These are phyloP conservation scores for Pulveroboletus sp. DNA, from an alignment of 768 basidiomycete species.

Conservation along the genomic window DNA sequence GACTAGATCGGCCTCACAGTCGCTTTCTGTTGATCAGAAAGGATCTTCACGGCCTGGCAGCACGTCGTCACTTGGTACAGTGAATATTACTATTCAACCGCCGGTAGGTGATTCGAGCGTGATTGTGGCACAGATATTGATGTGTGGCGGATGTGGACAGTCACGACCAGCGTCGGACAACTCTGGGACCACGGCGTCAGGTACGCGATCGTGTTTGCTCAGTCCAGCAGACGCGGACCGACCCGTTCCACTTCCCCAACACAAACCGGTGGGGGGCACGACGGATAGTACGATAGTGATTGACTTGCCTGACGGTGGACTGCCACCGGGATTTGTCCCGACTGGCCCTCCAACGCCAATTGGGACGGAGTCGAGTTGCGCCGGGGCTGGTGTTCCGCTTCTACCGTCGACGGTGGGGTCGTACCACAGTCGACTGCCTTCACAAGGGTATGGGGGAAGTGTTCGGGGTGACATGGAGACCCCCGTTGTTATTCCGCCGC, in stretches of 20 bases:
- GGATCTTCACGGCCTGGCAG: conserved; percentile 25
- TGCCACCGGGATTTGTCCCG: conserved; percentile 38
- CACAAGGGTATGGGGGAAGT: conserved; percentile 8
- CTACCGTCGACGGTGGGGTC: conserved; percentile 28
- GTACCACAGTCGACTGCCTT: conserved; percentile 22
- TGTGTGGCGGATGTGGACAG: conserved; percentile 15
- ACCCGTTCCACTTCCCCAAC: conserved; percentile 29
- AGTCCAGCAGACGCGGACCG: conserved; percentile 39
- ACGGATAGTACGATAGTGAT: conserved; percentile 20
- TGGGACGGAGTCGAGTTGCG: conserved; percentile 17
- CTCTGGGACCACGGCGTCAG: conserved; percentile 24
- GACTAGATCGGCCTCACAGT: conserved; percentile 13
- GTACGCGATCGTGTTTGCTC: conserved; percentile 28
- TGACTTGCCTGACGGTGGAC: conserved; percentile 22
- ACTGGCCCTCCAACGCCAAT: conserved; percentile 18
- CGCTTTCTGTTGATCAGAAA: conserved; percentile 23
- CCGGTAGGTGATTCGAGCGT: conserved; percentile 20
- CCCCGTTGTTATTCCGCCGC: conserved; percentile 28
- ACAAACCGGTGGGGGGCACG: conserved; percentile 2
- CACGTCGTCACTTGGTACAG: conserved; percentile 28
- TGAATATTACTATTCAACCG: conserved; percentile 31
- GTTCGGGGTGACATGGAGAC: conserved; percentile 1
- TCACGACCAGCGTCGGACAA: conserved; percentile 37
- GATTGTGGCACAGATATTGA: conserved; percentile 2
- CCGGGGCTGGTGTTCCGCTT: conserved; percentile 28